phyloP scores from a whole-genome alignment of 78 protist species.

The Isochrysis galbana region DNA sequence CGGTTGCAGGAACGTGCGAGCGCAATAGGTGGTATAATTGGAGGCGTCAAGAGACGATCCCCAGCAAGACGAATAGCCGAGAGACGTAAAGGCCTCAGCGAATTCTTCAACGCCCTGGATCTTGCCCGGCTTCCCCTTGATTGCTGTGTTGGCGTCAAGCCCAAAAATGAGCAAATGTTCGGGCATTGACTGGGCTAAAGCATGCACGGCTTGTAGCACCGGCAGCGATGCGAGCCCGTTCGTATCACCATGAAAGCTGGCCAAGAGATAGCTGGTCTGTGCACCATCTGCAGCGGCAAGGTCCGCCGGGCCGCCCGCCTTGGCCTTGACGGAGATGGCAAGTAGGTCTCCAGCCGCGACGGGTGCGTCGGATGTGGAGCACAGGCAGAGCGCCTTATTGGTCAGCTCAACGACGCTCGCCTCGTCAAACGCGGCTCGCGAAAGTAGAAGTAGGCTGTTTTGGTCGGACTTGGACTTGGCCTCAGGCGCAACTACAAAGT shows the following conservation, averaged over 20 bases:
- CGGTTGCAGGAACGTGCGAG: conserved; percentile 46
- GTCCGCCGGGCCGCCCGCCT: too few relatives aligned
- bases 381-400: background rate
- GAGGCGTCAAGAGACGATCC: background rate
- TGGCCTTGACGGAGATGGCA: background rate
- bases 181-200: background rate
- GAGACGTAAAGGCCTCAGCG: background rate
- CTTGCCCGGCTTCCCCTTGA: background rate
- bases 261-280: background rate
- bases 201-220: background rate
- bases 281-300: too few relatives aligned
- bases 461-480: too few relatives aligned
- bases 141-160: background rate
- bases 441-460: too few relatives aligned
- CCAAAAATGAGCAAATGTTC: background rate
- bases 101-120: too few relatives aligned
- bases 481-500: too few relatives aligned
- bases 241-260: conserved; percentile 59
- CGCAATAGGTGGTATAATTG: conserved; percentile 40
- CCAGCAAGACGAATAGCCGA: background rate
- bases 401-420: background rate
- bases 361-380: too few relatives aligned
- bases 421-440: too few relatives aligned
- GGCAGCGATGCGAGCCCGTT: conserved; percentile 56
- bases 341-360: background rate